Evolutionary conservation across 768 basidiomycete species (phyloP).

Genomic region (Cystoderma amianthinum): DNA sequence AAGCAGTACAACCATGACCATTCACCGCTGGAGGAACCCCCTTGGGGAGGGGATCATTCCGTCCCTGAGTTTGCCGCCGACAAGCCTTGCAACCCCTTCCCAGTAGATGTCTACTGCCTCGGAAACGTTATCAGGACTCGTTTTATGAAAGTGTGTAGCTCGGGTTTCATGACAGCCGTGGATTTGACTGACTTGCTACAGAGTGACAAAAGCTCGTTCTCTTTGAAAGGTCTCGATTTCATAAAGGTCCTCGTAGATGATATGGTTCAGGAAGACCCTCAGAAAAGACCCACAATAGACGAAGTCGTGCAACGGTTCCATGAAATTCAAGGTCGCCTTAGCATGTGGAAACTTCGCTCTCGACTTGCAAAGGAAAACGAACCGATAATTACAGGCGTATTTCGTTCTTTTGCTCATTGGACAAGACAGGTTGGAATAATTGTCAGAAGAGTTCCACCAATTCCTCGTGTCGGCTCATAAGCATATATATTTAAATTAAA

Average conservation of each 20-base stretch:
- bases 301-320: not conserved
- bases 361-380: not conserved
- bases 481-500: no score
- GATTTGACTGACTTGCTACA: not conserved
- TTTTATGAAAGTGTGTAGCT: not conserved
- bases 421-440: not conserved
- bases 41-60: conserved; percentile 11
- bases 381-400: not conserved
- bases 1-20: conserved; percentile 3
- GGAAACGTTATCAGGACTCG: conserved; percentile 9
- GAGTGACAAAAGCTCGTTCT: not conserved
- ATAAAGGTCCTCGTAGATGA: not conserved
- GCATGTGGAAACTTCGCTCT: not conserved
- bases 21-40: conserved; percentile 1
- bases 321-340: not conserved
- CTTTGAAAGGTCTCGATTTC: not conserved
- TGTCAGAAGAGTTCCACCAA: not conserved
- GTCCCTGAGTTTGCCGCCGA: conserved; percentile 15
- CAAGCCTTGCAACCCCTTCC: conserved; percentile 20
- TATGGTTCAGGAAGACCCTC: not conserved
- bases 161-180: not conserved
- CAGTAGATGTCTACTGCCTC: conserved; percentile 19
- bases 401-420: not conserved
- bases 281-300: not conserved
- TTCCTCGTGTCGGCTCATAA: no score